phyloP scores from a whole-genome alignment of 306 rosid species.

The Rosa chinensis region DNA sequence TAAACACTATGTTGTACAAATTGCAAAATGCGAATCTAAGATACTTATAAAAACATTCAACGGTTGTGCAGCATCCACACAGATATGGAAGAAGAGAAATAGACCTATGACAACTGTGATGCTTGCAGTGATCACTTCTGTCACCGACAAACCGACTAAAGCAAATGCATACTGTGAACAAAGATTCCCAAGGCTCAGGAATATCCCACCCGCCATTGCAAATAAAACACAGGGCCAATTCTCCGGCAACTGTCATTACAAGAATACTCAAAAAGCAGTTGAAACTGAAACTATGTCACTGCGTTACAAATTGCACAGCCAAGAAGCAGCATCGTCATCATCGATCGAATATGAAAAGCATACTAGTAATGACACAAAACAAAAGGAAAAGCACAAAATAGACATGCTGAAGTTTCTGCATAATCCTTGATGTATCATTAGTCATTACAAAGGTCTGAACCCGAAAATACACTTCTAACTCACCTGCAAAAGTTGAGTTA shows the following conservation, averaged over 20 bases:
- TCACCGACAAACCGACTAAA: constrained; percentile 84
- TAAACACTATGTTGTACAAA: background rate
- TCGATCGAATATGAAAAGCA: background rate
- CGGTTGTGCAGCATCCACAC: background rate
- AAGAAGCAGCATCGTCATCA: background rate
- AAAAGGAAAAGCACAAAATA: background rate
- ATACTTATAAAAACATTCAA: background rate
- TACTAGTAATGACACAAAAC: background rate
- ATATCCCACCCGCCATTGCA: constrained; percentile 87
- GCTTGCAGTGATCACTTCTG: constrained; percentile 82
- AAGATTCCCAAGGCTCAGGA: constrained; percentile 80
- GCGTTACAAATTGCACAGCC: background rate
- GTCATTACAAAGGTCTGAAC: background rate
- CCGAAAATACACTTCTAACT: background rate
- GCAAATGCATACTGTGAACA: constrained; percentile 88
- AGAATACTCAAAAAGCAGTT: constrained; percentile 3
- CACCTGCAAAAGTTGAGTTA: constrained; percentile 74
- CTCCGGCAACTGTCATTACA: constrained; percentile 45
- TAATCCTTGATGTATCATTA: background rate
- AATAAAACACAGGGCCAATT: constrained; percentile 82
- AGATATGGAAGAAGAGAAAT: constrained; percentile 5
- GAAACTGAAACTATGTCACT: background rate
- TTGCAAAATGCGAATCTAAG: background rate
- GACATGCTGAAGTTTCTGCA: background rate
- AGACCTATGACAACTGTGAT: constrained; percentile 81